A percentile compares a stretch with the other conserved stretches of the same genome.
phyloP scores from a whole-genome alignment of 1,284 basidiomycete species.

The Moniliella sp. region DNA sequence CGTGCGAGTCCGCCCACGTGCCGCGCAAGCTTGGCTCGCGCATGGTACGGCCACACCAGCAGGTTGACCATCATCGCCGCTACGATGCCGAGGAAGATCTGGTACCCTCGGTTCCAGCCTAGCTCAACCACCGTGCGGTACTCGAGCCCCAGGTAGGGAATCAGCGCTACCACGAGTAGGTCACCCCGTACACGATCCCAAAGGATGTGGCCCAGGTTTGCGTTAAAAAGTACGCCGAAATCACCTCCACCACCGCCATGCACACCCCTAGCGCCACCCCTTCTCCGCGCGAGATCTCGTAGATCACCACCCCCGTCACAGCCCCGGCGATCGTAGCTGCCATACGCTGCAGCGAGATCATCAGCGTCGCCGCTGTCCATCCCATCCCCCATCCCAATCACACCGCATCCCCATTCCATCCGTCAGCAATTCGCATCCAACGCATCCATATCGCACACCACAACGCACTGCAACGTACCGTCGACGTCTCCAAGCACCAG shows the following conservation, averaged over 20 bases:
- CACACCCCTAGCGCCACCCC: slow-evolving; percentile 36
- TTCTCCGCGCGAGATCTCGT: slow-evolving; percentile 34
- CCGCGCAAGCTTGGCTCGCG: slow-evolving; percentile 13
- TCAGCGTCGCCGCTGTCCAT: slow-evolving; percentile 37
- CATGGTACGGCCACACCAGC: slow-evolving; percentile 24
- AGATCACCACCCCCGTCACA: slow-evolving; percentile 35
- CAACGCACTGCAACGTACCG: too few relatives aligned
- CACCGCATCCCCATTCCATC: too few relatives aligned
- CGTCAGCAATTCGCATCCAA: too few relatives aligned
- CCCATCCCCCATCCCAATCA: too few relatives aligned
- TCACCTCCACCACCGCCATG: slow-evolving; percentile 30
- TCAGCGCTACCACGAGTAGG: slow-evolving; percentile 31
- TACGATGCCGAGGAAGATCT: slow-evolving; percentile 22
- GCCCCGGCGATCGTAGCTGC: slow-evolving; percentile 37
- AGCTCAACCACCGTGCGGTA: slow-evolving; percentile 7
- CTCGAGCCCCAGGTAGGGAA: slow-evolving; percentile 29
- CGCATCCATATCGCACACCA: too few relatives aligned
- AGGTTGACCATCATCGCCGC: slow-evolving; percentile 22
- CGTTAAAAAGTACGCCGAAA: slow-evolving; percentile 35
- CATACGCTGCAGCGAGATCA: slow-evolving; percentile 35
- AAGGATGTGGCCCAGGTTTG: slow-evolving; percentile 29
- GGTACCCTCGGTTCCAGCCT: slow-evolving; percentile 17
- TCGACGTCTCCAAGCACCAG: slow-evolving; percentile 38
- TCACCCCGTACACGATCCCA: slow-evolving; percentile 35
- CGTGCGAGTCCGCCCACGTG: slow-evolving; percentile 9